Conservation (phyloP, 495 filamentous ascomycete genomes). For the Podospora australis region DNA sequence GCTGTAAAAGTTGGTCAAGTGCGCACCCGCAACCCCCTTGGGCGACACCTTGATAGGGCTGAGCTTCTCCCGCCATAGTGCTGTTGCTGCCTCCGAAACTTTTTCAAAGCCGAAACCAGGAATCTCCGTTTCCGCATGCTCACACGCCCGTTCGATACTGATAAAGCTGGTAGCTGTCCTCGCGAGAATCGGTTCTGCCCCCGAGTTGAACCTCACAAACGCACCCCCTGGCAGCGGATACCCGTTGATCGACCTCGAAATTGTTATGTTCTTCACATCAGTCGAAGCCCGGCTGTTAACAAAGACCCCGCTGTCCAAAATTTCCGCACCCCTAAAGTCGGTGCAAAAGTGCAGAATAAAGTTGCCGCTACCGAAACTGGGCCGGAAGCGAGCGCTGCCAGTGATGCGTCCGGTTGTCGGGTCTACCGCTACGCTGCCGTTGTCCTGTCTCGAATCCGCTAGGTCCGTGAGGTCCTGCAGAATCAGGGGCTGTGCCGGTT, state of each 20-base stretch:
- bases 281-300: slow-evolving; percentile 51
- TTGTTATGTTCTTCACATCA: slow-evolving; percentile 46
- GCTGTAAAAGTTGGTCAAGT: slow-evolving; percentile 61
- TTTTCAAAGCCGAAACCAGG: slow-evolving; percentile 59
- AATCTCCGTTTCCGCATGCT: slow-evolving; percentile 61
- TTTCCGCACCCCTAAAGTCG: slow-evolving; percentile 58
- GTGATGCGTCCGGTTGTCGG: slow-evolving; percentile 53
- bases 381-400: slow-evolving; percentile 58
- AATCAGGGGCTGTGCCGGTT: slow-evolving; percentile 52
- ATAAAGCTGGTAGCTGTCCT: slow-evolving; percentile 69
- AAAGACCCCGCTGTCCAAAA: slow-evolving; percentile 61
- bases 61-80: slow-evolving; percentile 59
- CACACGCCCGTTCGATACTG: slow-evolving; percentile 57
- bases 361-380: slow-evolving; percentile 61
- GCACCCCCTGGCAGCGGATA: slow-evolving; percentile 63
- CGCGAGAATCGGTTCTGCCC: slow-evolving; percentile 46
- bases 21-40: slow-evolving; percentile 44
- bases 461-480: slow-evolving; percentile 63
- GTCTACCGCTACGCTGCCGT: slow-evolving; percentile 52
- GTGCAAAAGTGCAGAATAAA: slow-evolving; percentile 60
- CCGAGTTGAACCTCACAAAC: slow-evolving; percentile 41
- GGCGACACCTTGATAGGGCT: slow-evolving; percentile 52
- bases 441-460: slow-evolving; percentile 53
- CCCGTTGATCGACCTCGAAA: slow-evolving; percentile 54
- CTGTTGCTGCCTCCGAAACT: slow-evolving; percentile 45